phyloP scores from a whole-genome alignment of 75 land plant species.

The Gnetum montanum region DNA sequence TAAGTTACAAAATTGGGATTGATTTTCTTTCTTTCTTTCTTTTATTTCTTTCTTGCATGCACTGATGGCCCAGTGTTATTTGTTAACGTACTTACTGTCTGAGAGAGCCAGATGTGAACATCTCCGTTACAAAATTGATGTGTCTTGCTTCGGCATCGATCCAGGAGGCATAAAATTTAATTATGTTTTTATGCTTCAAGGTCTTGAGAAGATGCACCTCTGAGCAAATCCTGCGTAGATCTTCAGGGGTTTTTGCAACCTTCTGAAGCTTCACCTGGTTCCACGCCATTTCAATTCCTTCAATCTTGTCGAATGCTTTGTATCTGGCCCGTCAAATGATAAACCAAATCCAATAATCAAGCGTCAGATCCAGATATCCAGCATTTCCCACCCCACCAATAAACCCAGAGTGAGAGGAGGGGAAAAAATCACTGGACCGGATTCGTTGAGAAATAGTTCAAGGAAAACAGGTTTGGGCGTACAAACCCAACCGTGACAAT shows the following conservation, averaged over 20 bases:
- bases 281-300: slow-evolving; percentile 89
- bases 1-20: not conserved
- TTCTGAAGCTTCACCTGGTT: slow-evolving; percentile 71
- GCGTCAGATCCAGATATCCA: not conserved
- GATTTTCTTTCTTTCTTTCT: not conserved
- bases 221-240: slow-evolving; percentile 59
- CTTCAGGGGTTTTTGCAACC: slow-evolving; percentile 58
- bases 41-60: not conserved
- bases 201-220: slow-evolving; percentile 79
- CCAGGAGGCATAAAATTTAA: slow-evolving; percentile 80
- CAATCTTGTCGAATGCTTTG: slow-evolving; percentile 72
- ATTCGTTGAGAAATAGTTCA: not conserved
- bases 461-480: not conserved
- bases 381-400: not conserved
- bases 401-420: not conserved
- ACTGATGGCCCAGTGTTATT: not conserved
- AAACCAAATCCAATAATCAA: not conserved
- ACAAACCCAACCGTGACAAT: not conserved
- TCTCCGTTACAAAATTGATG: slow-evolving; percentile 75
- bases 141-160: slow-evolving; percentile 47
- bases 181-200: slow-evolving; percentile 68
- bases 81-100: slow-evolving; percentile 57
- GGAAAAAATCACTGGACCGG: not conserved
- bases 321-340: slow-evolving; percentile 45
- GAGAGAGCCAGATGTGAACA: slow-evolving; percentile 78